These are phyloP conservation scores for Hypoxylon crocopeplum DNA, from an alignment of 495 filamentous ascomycete genomes.

Conservation along the genomic window DNA sequence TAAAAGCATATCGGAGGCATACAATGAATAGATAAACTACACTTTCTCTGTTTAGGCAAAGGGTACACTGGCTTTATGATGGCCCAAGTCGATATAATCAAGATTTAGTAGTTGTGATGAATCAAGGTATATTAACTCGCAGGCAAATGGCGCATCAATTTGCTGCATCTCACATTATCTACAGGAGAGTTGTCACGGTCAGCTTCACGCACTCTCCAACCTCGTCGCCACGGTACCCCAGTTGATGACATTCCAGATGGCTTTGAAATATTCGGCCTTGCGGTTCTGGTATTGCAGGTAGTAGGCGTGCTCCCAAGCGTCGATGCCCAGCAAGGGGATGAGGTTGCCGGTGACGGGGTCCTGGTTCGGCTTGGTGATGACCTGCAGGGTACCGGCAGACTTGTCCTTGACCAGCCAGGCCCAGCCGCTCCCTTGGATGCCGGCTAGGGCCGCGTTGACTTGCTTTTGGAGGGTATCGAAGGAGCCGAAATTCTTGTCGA, in stretches of 20 bases:
- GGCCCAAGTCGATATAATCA: too few relatives aligned
- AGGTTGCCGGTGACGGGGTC: conserved; percentile 83
- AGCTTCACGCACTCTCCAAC: conserved; percentile 58
- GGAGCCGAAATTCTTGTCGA: conserved; percentile 79
- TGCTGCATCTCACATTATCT: conserved; percentile 7
- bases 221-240: conserved; percentile 93
- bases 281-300: conserved; percentile 84
- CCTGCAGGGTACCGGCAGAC: conserved; percentile 73
- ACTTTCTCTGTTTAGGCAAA: background rate
- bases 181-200: background rate
- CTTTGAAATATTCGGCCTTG: conserved; percentile 81
- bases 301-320: conserved; percentile 85
- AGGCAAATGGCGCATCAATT: background rate
- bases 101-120: background rate
- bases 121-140: conserved; percentile 7
- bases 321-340: conserved; percentile 81
- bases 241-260: conserved; percentile 86
- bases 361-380: conserved; percentile 84
- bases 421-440: conserved; percentile 95
- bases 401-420: conserved; percentile 95
- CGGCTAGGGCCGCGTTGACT: conserved; percentile 83
- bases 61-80: too few relatives aligned
- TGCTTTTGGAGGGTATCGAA: conserved; percentile 78
- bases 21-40: too few relatives aligned
- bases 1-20: too few relatives aligned